phyloP scores from a whole-genome alignment of 83 land plant genomes.

The Thuja plicata region DNA sequence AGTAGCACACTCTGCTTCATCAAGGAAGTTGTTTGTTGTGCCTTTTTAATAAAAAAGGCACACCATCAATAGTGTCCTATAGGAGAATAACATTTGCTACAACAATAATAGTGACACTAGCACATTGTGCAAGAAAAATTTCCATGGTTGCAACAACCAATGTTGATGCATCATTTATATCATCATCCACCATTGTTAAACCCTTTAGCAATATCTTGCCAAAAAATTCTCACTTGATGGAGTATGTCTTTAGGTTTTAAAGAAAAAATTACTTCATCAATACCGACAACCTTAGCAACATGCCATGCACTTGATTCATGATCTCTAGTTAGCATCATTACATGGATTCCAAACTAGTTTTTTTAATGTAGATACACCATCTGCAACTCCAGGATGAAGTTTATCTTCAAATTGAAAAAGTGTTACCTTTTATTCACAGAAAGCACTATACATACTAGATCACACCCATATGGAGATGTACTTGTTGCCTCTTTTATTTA shows the following conservation, averaged over 20 bases:
- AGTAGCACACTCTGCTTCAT: conserved; percentile 96
- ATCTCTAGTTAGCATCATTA: conserved; percentile 97
- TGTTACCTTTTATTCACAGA: conserved; percentile 89
- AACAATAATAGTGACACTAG: conserved; percentile 96
- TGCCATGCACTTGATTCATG: conserved; percentile 84
- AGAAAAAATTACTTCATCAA: conserved; percentile 78
- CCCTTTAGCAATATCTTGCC: conserved; percentile 72
- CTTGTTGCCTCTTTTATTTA: conserved; percentile 73
- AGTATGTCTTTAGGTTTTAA: conserved; percentile 98
- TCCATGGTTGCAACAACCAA: conserved; percentile 99
- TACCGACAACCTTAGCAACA: conserved; percentile 91
- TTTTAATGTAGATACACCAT: conserved; percentile 68
- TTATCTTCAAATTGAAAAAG: conserved; percentile 96
- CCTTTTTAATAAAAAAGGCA: conserved; percentile 91
- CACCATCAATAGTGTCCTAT: conserved; percentile 85
- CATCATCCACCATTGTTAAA: conserved; percentile 98
- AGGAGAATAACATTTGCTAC: conserved; percentile 96
- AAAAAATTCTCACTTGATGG: conserved; percentile 56
- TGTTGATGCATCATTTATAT: conserved; percentile 99
- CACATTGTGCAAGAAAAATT: conserved; percentile 89
- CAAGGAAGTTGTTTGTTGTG: conserved; percentile 90
- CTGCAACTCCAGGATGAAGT: conserved; percentile 68
- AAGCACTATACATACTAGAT: conserved; percentile 88
- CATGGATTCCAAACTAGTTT: conserved; percentile 56
- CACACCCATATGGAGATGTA: conserved; percentile 70